phyloP scores from a whole-genome alignment of 495 filamentous ascomycete genomes.

The Lentithecium fluviatile region DNA sequence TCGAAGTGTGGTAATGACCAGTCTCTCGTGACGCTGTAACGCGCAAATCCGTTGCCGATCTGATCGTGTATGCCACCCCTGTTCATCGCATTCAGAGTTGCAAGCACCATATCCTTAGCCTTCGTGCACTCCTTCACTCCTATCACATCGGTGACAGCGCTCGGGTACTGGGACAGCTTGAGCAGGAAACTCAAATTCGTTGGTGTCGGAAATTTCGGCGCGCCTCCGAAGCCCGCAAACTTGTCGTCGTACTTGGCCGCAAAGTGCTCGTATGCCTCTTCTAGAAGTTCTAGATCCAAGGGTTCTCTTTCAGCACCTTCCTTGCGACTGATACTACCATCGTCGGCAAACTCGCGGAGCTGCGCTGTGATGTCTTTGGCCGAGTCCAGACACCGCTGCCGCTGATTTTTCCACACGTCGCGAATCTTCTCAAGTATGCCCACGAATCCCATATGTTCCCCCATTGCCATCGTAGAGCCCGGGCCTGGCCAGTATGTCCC shows the following conservation, averaged over 20 bases:
- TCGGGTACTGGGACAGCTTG: constrained; percentile 68
- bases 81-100: constrained; percentile 77
- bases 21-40: constrained; percentile 85
- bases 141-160: constrained; percentile 76
- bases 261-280: constrained; percentile 84
- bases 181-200: constrained; percentile 81
- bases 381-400: constrained; percentile 72
- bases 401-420: constrained; percentile 80
- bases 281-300: constrained; percentile 85
- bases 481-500: constrained; percentile 95
- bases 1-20: constrained; percentile 96
- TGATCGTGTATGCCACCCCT: constrained; percentile 90
- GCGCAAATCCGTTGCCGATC: constrained; percentile 83
- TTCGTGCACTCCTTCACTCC: constrained; percentile 73
- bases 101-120: constrained; percentile 77
- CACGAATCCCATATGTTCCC: constrained; percentile 68
- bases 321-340: constrained; percentile 67
- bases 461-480: constrained; percentile 49
- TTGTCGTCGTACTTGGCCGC: constrained; percentile 71
- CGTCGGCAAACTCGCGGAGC: constrained; percentile 79
- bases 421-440: constrained; percentile 79
- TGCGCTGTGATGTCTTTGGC: constrained; percentile 79
- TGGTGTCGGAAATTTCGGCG: constrained; percentile 91
- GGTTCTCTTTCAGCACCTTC: constrained; percentile 51
- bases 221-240: constrained; percentile 74